Base-by-base conservation (phyloP, 2,329 filamentous ascomycete genomes). In the Huntiella savannae region DNA sequence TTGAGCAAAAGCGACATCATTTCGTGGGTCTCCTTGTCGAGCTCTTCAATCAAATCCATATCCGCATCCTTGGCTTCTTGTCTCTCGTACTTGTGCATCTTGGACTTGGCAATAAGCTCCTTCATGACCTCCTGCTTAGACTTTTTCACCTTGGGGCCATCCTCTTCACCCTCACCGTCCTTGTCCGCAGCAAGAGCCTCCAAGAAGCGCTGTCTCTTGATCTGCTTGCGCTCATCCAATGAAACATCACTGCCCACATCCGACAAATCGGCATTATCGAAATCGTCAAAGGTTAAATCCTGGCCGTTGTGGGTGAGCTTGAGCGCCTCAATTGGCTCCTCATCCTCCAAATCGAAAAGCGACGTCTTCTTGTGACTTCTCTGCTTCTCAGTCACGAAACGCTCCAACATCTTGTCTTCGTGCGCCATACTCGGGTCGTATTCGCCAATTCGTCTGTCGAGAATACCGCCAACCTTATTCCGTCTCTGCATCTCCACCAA, bases 111-210 rank as follows among this genome's bases (percentile, higher is more conserved):
- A 53, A 98, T 95, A 51, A 98, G 72, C 61, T 98, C 92, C 56
- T 94, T 82, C 84, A 96, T 95, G 43, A 98, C 83, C 61, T 98
- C 91, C 46, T 91, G 82, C 63, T 95, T 96, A 3, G 79, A 79
- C 66, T 95, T 98, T 62, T 94, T 95, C 49, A 80, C 73, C 55
- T 88, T 81, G 0, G 85, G 86, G 52, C 78, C 65, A 15, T 68
- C 68, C 33, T 69, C 68, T 4, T 64, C 65, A 4, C 66, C 67
- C 0, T 67, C 67, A 4, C 66, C 67, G 3, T 63, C 65, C 2
- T 66, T 69, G n/a, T 62, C 65, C 28, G 62, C 63, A 15, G 43
- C 40, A 1, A 64, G 69, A 28, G 66, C 62, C 16, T 63, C 56
- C 22, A 59, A 59, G 19, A 66, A 54, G 44, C 75, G 72, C 46